Conservation (phyloP, 495 filamentous ascomycete genomes). For the Letharia lupina region DNA sequence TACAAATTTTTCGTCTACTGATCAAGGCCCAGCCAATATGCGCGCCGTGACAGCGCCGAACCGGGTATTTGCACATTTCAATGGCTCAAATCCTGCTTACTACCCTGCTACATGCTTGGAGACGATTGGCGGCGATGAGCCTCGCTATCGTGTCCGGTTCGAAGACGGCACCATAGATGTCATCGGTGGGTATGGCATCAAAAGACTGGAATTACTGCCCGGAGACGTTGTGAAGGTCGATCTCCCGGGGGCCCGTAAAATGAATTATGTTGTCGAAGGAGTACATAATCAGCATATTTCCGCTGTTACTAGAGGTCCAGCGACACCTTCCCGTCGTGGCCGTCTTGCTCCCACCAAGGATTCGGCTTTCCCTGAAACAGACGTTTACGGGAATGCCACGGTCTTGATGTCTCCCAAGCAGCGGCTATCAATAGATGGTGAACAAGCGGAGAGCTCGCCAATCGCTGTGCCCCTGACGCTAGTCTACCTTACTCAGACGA, state of each 20-base stretch:
- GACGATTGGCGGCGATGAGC: constrained; percentile 33
- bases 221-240: constrained; percentile 48
- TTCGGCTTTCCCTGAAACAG: constrained; percentile 33
- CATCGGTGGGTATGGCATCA: constrained; percentile 30
- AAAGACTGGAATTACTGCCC: constrained; percentile 39
- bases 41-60: constrained; percentile 31
- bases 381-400: constrained; percentile 40
- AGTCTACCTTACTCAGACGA: constrained; percentile 43
- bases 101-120: constrained; percentile 45
- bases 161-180: constrained; percentile 38
- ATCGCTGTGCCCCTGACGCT: constrained; percentile 39
- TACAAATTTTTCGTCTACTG: background rate
- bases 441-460: constrained; percentile 12
- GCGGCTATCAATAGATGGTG: constrained; percentile 38
- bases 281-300: constrained; percentile 32
- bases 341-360: constrained; percentile 28
- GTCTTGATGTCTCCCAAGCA: constrained; percentile 40
- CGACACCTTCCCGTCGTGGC: constrained; percentile 15
- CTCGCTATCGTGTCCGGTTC: constrained; percentile 40
- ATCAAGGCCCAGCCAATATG: background rate
- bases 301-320: constrained; percentile 5
- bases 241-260: constrained; percentile 37
- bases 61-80: constrained; percentile 46
- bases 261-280: constrained; percentile 40
- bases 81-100: constrained; percentile 40